Evolutionary conservation across 2,329 filamentous ascomycete genomes (phyloP), one percentile per base, ranked within the genome.

Genomic region (Penicillium brevicompactum): DNA sequence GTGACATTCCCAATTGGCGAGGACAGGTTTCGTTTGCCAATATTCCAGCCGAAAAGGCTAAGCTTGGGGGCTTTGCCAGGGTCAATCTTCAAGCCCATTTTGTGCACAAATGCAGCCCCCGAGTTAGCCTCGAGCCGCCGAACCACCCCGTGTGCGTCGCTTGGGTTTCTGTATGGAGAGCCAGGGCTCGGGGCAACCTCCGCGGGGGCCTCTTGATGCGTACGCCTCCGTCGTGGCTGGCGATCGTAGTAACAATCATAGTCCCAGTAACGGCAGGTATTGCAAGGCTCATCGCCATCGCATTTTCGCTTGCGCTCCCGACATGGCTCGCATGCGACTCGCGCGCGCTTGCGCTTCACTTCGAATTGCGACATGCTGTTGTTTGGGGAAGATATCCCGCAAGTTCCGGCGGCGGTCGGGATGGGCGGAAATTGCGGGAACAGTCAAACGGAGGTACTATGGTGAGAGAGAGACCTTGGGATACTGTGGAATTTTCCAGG

Each of bases 1-100:
- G 27, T 44, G 1, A 51, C 34, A 11, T 41, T 14, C 2, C 14
- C 22, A 5, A 58, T 30, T n/a, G 53, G 51, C 2, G 64, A 53
- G 7, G 61, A 56, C 3, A 67, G 62, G 1, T 66, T 67, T 52
- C 53, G 66, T 61, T 43, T 55, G n/a, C 69, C 74, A 16, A 77
- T 64, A 62, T 84, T 84, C 82, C 82, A 85, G 0, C 78, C 80
- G 57, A 84, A 84, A 0, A 81, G 75, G 49, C 80, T 78, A 46
- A 83, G 70, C 40, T 78, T 76, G 0, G 82, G 81, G 2, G 79
- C 80, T 57, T 78, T 79, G 4, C 75, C 76, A 0, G 81, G 78
- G 63, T 84, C 81, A 3, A 84, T 69, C 40, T 78, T 75, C 41
- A 83, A 72, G 0, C 78, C 82, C 37, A 84, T 67, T n/a, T 76